Evolutionary conservation across 2,329 filamentous ascomycete species (phyloP), one percentile per base, ranked within the genome.

Genomic region (Fusarium neocosmosporiellum): DNA sequence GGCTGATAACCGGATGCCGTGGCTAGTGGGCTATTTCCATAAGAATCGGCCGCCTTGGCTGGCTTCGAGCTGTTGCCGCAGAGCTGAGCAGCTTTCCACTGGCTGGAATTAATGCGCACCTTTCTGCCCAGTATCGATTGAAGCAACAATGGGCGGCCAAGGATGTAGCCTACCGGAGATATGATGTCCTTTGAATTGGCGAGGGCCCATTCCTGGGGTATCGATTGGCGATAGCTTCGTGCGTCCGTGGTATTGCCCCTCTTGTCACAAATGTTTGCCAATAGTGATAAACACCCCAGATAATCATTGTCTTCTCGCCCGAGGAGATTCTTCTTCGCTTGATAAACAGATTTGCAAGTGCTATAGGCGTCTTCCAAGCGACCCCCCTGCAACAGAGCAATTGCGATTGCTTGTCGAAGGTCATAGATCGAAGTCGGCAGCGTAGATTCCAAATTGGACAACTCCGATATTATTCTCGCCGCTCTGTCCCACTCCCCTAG

Each of bases 321-420:
- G 9, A 57, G 24, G 24, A 58, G 43, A n/a, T 58, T 58, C 50
- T 58, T 48, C 50, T 63, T 63, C 37, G 22, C 61, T 33, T 58
- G 9, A 14, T 39, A 34, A 36, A 63, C 61, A 36, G 13, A 24
- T 14, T 48, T 63, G 24, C 61, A 57, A 24, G 33, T n/a, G 20
- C 22, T 13, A 18, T 57, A n/a, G 14, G 61, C 50, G 31, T 58
- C 50, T 16, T 64, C n/a, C 29, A 64, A n/a, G 34, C 61, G 61
- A 33, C 34, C 22, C n/a, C 22, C 39, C n/a, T 58, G 20, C 24
- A 64, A 33, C 14, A 31, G 39, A 46, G 37, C 50, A 31, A 48
- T n/a, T 22, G 61, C 14, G n/a, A 64, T 54, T 31, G 61, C 61
- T 64, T 64, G 50, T 10, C 55, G 9, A 34, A 64, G 36, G 27